A percentile compares a stretch with the other conserved stretches of the same genome.
These are phyloP conservation scores for Cladorrhinum sp. DNA, from an alignment of 2,329 filamentous ascomycete genomes.

Conservation along the genomic window DNA sequence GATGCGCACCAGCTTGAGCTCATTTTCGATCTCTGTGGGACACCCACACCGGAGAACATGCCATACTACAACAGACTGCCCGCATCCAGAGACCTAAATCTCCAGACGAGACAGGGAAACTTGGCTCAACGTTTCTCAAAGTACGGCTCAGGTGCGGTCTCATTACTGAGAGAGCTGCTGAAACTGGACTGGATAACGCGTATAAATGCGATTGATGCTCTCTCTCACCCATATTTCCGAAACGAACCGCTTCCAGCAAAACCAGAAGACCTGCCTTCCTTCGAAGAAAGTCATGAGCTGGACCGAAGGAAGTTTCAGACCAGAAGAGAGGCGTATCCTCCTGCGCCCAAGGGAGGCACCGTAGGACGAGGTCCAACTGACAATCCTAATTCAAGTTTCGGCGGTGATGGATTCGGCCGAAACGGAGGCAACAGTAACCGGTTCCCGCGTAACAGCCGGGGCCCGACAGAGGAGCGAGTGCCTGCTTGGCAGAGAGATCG, in stretches of 20 bases:
- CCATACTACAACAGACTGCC: constrained; percentile 83
- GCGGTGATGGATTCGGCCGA: constrained; percentile 48
- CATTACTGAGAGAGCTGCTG: constrained; percentile 76
- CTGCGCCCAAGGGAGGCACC: constrained; percentile 86
- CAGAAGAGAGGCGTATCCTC: constrained; percentile 77
- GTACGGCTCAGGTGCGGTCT: constrained; percentile 70
- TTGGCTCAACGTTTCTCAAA: constrained; percentile 73
- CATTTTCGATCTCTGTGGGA: constrained; percentile 90
- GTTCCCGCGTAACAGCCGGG: constrained; percentile 39
- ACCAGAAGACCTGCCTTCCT: constrained; percentile 83
- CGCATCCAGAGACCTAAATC: constrained; percentile 70
- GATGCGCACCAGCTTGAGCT: constrained; percentile 87
- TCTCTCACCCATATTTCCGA: constrained; percentile 89
- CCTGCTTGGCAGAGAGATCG: constrained; percentile 56
- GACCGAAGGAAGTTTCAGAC: constrained; percentile 88
- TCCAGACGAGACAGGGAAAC: constrained; percentile 61
- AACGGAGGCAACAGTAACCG: constrained; percentile 49
- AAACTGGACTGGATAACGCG: constrained; percentile 85
- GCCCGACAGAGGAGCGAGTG: constrained; percentile 34
- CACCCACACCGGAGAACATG: constrained; percentile 87
- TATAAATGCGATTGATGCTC: constrained; percentile 89
- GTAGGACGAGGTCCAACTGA: constrained; percentile 68
- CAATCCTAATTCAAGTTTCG: constrained; percentile 50
- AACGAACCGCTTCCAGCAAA: constrained; percentile 72
- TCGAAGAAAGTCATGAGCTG: constrained; percentile 95